These are phyloP conservation scores for Raphanus sativus DNA, from an alignment of 345 rosid species.

Conservation along the genomic window DNA sequence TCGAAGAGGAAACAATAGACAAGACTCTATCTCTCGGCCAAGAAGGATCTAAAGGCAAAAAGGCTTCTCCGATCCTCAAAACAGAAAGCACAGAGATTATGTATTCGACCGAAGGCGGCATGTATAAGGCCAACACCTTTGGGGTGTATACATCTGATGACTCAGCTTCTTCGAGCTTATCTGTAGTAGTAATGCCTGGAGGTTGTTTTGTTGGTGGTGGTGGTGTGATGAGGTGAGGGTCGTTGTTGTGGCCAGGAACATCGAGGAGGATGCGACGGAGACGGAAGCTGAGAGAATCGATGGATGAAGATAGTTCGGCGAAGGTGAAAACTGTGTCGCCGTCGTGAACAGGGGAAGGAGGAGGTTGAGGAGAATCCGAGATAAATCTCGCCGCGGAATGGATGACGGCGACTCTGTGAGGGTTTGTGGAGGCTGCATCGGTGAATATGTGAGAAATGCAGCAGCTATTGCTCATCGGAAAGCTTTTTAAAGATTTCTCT, in stretches of 20 bases:
- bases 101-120: slow-evolving; percentile 83
- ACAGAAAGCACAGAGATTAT: slow-evolving; percentile 73
- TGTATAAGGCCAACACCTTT: slow-evolving; percentile 63
- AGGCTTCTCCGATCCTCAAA: slow-evolving; percentile 80
- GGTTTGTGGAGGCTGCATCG: slow-evolving; percentile 50
- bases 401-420: slow-evolving; percentile 54
- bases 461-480: slow-evolving; percentile 48
- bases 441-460: slow-evolving; percentile 70
- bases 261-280: slow-evolving; percentile 57
- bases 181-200: slow-evolving; percentile 39
- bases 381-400: slow-evolving; percentile 42
- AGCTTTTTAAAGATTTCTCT: neutral
- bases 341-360: slow-evolving; percentile 39
- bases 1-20: slow-evolving; percentile 53
- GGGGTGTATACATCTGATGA: slow-evolving; percentile 43
- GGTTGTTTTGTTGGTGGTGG: slow-evolving; percentile 9
- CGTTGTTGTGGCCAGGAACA: slow-evolving; percentile 33
- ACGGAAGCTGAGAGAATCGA: slow-evolving; percentile 56
- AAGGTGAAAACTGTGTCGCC: slow-evolving; percentile 73
- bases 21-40: slow-evolving; percentile 84
- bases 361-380: slow-evolving; percentile 33
- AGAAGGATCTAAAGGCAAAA: slow-evolving; percentile 79
- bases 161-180: neutral
- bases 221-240: slow-evolving; percentile 45
- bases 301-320: slow-evolving; percentile 49